Evolutionary conservation across 768 basidiomycete species (phyloP).

Genomic region (Albatrellus ellisii): DNA sequence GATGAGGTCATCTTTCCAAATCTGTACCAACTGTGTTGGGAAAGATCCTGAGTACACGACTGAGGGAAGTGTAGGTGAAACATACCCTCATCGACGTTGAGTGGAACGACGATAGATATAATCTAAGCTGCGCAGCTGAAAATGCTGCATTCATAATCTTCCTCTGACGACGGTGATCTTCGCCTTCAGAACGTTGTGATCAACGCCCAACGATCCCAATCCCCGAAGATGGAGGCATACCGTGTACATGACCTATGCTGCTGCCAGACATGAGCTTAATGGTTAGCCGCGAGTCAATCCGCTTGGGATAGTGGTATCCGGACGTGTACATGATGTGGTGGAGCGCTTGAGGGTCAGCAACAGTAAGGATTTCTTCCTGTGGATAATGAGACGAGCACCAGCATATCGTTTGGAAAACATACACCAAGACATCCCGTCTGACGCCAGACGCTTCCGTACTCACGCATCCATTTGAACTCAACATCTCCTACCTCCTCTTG

Average conservation of each 20-base stretch:
- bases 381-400: not conserved
- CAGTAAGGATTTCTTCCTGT: not conserved
- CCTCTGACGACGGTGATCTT: constrained; percentile 16
- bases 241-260: constrained; percentile 10
- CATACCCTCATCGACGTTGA: constrained; percentile 5
- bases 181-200: no score
- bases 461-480: constrained; percentile 7
- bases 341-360: constrained; percentile 12
- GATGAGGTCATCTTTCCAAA: constrained; percentile 17
- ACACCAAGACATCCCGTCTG: constrained; percentile 12
- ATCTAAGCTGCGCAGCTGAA: constrained; percentile 15
- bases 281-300: constrained; percentile 6
- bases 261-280: constrained; percentile 13
- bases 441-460: constrained; percentile 10
- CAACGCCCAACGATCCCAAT: no score
- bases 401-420: not conserved
- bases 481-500: constrained; percentile 1
- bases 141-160: constrained; percentile 20
- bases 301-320: constrained; percentile 16
- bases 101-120: constrained; percentile 18
- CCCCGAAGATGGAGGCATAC: no score
- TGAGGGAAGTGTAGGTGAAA: not conserved
- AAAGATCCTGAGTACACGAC: not conserved
- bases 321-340: constrained; percentile 19
- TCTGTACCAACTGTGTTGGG: constrained; percentile 14